Evolutionary conservation across 129 eudicot species (phyloP), one percentile per base, ranked within the genome.

Genomic region (Flaveria sonorensis): DNA sequence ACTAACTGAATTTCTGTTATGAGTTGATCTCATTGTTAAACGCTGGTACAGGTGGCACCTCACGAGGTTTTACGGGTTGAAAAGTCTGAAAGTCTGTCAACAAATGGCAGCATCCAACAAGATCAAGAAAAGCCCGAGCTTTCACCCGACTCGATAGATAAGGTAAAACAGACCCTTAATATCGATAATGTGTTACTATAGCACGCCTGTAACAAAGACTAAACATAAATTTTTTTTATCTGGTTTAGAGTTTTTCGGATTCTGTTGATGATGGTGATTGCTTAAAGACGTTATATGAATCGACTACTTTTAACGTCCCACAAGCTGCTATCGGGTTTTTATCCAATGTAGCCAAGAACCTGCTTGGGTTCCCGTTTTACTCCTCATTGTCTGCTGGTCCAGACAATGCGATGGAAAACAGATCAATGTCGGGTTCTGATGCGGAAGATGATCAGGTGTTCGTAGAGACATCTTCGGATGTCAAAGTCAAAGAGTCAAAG

Each of bases 41-140:
- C 7, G 50, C 63, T 73, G 0, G 19, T 73, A 65, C 82, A 92
- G 97, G 96, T 92, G 63, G 85, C 81, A 0, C 97, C 97, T 70
- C 64, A 82, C 48, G 92, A 92, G 85, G 88, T 92, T 85, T 83
- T 82, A 64, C 84, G 83, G 69, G 88, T 89, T 47, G 92, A 92
- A 62, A 89, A 84, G 63, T 46, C 83, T 77, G 97, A 92, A 67
- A 68, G 82, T 40, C 16, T 24, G 50, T 72, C 81, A 69, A 67
- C 81, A 28, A 80, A 64, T 60, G 92, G 78, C 72, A 75, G 18
- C 69, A 72, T 13, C 68, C 85, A 73, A 40, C 53, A 77, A 3
- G 73, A 51, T 57, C 85, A 79, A 74, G 88, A 81, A 71, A 83
- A 64, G 60, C 42, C 89, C 28, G 75, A 61, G 72, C 79, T 74